Percentiles rank a stretch among this genome's conserved stretches.
phyloP scores from a whole-genome alignment of 2,329 filamentous ascomycete genomes.

The Diaporthe velutina region DNA sequence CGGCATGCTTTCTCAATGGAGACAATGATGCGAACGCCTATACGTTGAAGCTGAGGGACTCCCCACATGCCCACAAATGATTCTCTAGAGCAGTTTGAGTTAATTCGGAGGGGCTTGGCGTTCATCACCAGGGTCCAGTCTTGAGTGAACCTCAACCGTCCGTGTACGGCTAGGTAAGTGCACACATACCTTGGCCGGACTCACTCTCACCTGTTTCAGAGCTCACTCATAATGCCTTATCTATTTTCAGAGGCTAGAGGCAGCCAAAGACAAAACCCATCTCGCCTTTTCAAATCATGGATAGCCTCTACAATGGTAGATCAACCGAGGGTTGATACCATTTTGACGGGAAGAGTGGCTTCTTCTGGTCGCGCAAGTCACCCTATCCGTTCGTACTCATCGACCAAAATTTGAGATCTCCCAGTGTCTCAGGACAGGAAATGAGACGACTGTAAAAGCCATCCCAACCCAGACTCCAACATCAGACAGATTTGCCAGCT shows the following conservation, averaged over 20 bases:
- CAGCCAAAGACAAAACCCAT: not conserved
- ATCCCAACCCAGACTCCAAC: constrained; percentile 46
- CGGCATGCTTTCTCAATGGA: not conserved
- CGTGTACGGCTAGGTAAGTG: not conserved
- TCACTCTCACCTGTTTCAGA: not conserved
- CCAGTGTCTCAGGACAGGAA: constrained; percentile 29
- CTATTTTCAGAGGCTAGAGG: not conserved
- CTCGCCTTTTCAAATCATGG: not conserved
- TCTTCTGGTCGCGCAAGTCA: too few species aligned
- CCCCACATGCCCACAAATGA: constrained; percentile 2
- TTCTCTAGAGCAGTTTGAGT: not conserved
- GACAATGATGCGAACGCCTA: not conserved
- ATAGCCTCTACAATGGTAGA: too few species aligned
- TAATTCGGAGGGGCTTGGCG: not conserved
- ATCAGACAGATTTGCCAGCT: constrained; percentile 42
- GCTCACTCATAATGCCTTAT: not conserved
- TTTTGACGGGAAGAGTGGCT: too few species aligned
- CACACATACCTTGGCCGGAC: too few species aligned
- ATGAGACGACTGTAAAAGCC: constrained; percentile 43
- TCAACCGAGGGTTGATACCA: too few species aligned
- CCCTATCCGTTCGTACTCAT: not conserved
- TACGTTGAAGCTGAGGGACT: not conserved
- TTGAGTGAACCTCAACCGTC: not conserved
- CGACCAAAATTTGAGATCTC: not conserved
- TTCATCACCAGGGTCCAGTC: not conserved